Base-by-base conservation (phyloP, 1,284 basidiomycete species). In the Leccinum laetum region DNA sequence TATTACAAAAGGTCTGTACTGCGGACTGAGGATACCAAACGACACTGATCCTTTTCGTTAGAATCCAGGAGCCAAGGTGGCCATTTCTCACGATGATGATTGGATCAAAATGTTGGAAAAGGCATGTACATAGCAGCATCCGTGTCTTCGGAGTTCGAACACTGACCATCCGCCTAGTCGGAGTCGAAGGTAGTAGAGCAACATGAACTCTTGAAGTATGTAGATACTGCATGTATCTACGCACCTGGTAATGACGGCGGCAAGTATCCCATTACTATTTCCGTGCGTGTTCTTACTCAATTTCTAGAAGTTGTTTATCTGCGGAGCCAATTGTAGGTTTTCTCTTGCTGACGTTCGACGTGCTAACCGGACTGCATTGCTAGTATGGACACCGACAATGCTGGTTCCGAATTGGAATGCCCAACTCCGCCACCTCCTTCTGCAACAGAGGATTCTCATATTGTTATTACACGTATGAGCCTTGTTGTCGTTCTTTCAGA, bases 391-490 rank as follows among this genome's bases (percentile, higher is more conserved):
- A 10, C 55, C 29, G 10, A 56, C 16, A n/a, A 26, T 32, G 29
- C 29, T 11, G 13, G 11, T 29, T 2, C 14, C 1, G 16, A 44
- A 18, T 32, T 24, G 13, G 29, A 32, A n/a, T 10, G 16, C 11
- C 35, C 35, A 10, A 35, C 13, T 39, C 1, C 24, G 14, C 41
- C 14, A 44, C 41, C 41, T 44, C 16, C 41, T 10, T n/a, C 44
- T 46, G n/a, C 44, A 4, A n/a, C 44, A 0, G n/a, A 9, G 44
- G 14, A 16, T 4, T 39, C 41, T 3, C 24, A 57, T 14, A 9
- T 58, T 1, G 32, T 66, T 0, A 41, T 68, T 16, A 64, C 62
- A 10, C 18, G 67, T 61, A 57, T 4, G 68, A 58, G 10, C 16
- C 16, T 44, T 6, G 13, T 39, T 10, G 2, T 39, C 21, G 13